Base-by-base conservation (phyloP, 495 filamentous ascomycete species). In the Pseudevernia furfuracea region DNA sequence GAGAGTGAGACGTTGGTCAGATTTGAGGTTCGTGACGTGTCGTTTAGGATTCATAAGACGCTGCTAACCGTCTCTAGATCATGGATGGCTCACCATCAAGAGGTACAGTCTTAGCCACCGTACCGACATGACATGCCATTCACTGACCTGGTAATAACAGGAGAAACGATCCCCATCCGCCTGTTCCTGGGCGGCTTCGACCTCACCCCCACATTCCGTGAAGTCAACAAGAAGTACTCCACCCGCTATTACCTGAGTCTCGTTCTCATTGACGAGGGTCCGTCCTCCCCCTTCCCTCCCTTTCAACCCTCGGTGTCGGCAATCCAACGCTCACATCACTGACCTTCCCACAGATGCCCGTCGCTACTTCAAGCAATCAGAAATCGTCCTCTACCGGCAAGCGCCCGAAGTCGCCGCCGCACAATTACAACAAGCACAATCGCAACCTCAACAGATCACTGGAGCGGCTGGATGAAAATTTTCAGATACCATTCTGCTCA, bases 161-260 rank as follows among this genome's bases (percentile, higher is more conserved):
- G 88, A 67, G 94, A 99, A 81, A 97, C 94, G 14, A 99, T 99
- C 65, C 94, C 94, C 36, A 99, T 99, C 74, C 84, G 94, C 69
- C 81, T 99, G 34, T 99, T 99, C 83, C 87, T 99, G 43, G 94
- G 94, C 63, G 94, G 94, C 19, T 99, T 99, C 73, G 94, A 99
- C 74, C 79, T 99, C 66, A 97, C 94, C 1, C 94, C 94, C 12
- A 99, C 94, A 25, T 99, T 99, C 85, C 89, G 95, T 48, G 95
- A 99, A 76, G 94, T 99, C 65, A 99, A 99, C 85, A 99, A 97
- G 84, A 97, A 97, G 77, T 99, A 94, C 76, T 97, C 93, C 39
- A 97, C 95, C 62, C 82, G 94, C 68, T 99, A 99, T 78, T 97
- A 99, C 77, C 83, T 99, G 60, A 96, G 91, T 74, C 77, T 99